phyloP scores from a whole-genome alignment of 495 filamentous ascomycete genomes.

The Cladorrhinum samala region DNA sequence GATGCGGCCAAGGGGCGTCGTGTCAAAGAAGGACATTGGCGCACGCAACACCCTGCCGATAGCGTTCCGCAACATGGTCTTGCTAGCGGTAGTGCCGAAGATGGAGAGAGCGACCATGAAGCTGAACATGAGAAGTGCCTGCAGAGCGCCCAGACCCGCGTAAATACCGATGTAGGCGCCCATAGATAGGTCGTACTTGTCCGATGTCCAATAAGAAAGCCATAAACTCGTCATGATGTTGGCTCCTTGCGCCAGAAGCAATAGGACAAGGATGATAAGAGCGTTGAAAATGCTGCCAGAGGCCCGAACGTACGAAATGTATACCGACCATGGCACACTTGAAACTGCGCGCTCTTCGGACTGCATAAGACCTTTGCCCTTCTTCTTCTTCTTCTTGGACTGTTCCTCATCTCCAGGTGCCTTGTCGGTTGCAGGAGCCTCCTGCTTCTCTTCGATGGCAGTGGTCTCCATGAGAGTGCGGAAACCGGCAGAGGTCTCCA shows the following conservation, averaged over 20 bases:
- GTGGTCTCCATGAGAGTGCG: conserved; percentile 77
- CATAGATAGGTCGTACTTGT: conserved; percentile 59
- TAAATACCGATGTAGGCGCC: conserved; percentile 84
- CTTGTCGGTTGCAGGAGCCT: conserved; percentile 34
- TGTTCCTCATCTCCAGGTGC: conserved; percentile 43
- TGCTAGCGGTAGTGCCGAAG: conserved; percentile 72
- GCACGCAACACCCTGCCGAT: conserved; percentile 76
- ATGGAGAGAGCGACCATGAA: conserved; percentile 60
- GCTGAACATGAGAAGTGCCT: conserved; percentile 72
- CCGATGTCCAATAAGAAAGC: conserved; percentile 86
- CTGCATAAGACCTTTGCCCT: conserved; percentile 72
- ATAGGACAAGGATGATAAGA: conserved; percentile 55
- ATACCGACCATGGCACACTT: conserved; percentile 81
- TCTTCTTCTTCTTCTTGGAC: conserved; percentile 59
- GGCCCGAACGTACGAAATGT: conserved; percentile 70
- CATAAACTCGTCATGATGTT: conserved; percentile 86
- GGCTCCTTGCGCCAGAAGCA: conserved; percentile 66
- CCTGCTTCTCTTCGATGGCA: conserved; percentile 61
- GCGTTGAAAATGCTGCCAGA: conserved; percentile 71
- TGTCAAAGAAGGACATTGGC: conserved; percentile 97
- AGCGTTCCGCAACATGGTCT: conserved; percentile 76
- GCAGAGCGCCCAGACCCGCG: conserved; percentile 62
- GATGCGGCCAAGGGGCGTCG: conserved; percentile 90
- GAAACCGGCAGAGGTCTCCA: conserved; percentile 68
- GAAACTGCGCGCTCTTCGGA: conserved; percentile 76